Evolutionary conservation across 2,329 filamentous ascomycete genomes (phyloP).

Genomic region (Clarireedia hainanense): DNA sequence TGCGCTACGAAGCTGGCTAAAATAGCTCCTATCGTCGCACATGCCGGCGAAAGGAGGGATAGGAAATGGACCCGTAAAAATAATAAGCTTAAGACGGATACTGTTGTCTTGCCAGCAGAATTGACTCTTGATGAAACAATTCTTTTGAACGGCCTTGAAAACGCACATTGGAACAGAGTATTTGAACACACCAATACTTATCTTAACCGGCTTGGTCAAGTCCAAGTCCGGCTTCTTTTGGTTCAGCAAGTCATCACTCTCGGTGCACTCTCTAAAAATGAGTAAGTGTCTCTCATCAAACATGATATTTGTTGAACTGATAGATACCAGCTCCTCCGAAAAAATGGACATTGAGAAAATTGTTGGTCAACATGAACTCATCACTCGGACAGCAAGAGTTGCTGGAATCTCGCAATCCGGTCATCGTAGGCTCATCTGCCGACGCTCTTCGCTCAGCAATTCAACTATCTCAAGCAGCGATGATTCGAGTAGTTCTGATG

Average conservation of each 20-base stretch:
- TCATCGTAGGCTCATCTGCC: background rate
- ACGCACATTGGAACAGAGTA: constrained; percentile 11
- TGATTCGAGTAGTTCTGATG: constrained; percentile 10
- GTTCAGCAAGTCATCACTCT: constrained; percentile 21
- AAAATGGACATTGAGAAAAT: constrained; percentile 19
- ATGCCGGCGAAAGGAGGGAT: constrained; percentile 12
- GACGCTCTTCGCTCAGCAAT: constrained; percentile 1
- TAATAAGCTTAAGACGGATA: constrained; percentile 4
- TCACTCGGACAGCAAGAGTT: constrained; percentile 16
- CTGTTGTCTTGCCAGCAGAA: background rate
- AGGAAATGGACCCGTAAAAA: constrained; percentile 11
- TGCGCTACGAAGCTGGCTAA: constrained; percentile 15
- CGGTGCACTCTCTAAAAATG: constrained; percentile 13
- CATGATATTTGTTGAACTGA: background rate
- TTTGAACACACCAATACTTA: background rate
- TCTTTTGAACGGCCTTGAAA: constrained; percentile 17
- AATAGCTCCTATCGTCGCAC: constrained; percentile 9
- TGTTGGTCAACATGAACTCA: constrained; percentile 18
- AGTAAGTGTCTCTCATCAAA: constrained; percentile 12
- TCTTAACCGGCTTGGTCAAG: constrained; percentile 14
- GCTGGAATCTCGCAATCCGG: constrained; percentile 11
- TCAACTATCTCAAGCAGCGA: constrained; percentile 5
- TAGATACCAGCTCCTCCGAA: constrained; percentile 12
- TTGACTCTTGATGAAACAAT: constrained; percentile 14
- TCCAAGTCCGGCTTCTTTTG: constrained; percentile 21